Percentiles rank a stretch among this genome's conserved stretches.
These are phyloP conservation scores for Exophiala sideris DNA, from an alignment of 2,329 filamentous ascomycete species.

Conservation along the genomic window DNA sequence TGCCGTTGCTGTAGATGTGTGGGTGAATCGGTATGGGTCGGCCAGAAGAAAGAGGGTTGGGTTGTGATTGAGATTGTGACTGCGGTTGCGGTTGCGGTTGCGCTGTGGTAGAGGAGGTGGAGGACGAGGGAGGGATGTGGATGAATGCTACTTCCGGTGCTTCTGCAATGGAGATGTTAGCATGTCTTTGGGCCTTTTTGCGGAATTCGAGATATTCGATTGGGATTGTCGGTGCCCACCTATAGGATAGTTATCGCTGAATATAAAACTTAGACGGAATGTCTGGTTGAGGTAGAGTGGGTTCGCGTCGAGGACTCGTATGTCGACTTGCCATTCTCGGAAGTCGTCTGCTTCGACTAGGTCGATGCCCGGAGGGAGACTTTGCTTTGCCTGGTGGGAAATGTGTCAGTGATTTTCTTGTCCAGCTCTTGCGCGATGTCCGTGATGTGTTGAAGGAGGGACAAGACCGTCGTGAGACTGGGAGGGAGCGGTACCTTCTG, in stretches of 20 bases:
- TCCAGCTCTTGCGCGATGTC: no score
- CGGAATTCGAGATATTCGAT: background rate
- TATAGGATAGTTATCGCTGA: slow-evolving; percentile 82
- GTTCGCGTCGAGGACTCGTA: slow-evolving; percentile 83
- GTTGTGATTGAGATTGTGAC: slow-evolving; percentile 20
- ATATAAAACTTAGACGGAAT: slow-evolving; percentile 84
- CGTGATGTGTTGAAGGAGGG: background rate
- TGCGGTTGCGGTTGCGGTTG: slow-evolving; percentile 24
- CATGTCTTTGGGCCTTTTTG: background rate
- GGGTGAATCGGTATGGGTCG: slow-evolving; percentile 85
- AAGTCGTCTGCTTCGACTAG: slow-evolving; percentile 79
- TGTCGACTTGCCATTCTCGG: slow-evolving; percentile 88
- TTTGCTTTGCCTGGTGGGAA: slow-evolving; percentile 50
- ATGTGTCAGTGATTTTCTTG: background rate
- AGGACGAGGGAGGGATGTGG: slow-evolving; percentile 53
- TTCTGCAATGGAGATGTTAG: slow-evolving; percentile 52
- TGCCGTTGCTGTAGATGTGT: slow-evolving; percentile 97
- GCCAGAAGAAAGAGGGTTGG: slow-evolving; percentile 34
- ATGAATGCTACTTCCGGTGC: slow-evolving; percentile 92
- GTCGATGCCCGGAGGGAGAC: slow-evolving; percentile 65
- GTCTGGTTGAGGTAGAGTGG: slow-evolving; percentile 77
- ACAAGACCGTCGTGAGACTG: background rate
- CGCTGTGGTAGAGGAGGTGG: slow-evolving; percentile 8
- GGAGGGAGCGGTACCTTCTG: slow-evolving; percentile 45
- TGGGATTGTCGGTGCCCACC: slow-evolving; percentile 51